Evolutionary conservation across 2,329 filamentous ascomycete species (phyloP).

Genomic region (Aspergillus tanneri): DNA sequence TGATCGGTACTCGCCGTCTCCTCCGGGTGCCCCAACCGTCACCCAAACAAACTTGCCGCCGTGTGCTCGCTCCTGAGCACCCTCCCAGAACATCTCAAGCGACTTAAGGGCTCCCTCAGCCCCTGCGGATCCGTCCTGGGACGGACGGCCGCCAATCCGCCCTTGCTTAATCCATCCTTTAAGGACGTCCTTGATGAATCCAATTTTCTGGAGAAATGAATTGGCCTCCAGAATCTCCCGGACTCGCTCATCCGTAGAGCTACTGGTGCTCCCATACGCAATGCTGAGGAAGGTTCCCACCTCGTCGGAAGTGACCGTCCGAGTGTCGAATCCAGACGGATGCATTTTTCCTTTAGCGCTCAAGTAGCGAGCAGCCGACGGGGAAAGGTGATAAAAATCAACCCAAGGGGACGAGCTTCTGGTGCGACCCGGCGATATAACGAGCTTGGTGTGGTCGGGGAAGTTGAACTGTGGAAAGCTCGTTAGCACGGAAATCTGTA

Average conservation of each 20-base stretch:
- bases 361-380: constrained; percentile 46
- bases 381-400: constrained; percentile 51
- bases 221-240: constrained; percentile 47
- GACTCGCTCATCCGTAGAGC: constrained; percentile 38
- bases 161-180: constrained; percentile 41
- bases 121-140: constrained; percentile 9
- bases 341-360: constrained; percentile 44
- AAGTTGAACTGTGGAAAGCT: constrained; percentile 46
- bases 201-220: constrained; percentile 45
- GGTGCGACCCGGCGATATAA: constrained; percentile 44
- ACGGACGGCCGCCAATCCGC: constrained; percentile 36
- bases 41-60: constrained; percentile 54
- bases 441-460: constrained; percentile 53
- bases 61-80: constrained; percentile 41
- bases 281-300: constrained; percentile 43
- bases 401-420: constrained; percentile 43
- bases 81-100: constrained; percentile 43
- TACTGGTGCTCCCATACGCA: constrained; percentile 36
- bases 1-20: constrained; percentile 46
- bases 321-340: constrained; percentile 44
- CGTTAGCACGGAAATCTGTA: not conserved
- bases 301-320: constrained; percentile 43
- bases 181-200: constrained; percentile 43
- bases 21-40: constrained; percentile 49
- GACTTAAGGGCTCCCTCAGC: constrained; percentile 10